Conservation (phyloP, 2,329 filamentous ascomycete genomes). For the Phaeophleospora eucalypticola region DNA sequence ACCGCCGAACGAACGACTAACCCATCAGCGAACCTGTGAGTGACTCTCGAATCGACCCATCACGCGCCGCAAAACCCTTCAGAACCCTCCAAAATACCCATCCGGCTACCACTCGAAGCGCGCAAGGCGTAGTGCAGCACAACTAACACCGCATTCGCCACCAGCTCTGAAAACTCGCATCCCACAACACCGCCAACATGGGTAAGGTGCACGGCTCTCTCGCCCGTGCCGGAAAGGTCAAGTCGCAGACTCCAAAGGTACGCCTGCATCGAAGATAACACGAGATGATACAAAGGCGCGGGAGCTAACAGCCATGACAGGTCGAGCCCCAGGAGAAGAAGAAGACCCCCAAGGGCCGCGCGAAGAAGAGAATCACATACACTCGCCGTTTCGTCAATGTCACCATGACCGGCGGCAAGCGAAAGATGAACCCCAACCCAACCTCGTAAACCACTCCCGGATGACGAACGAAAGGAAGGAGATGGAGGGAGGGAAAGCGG, state of each 20-base stretch:
- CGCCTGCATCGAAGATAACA: slow-evolving; percentile 33
- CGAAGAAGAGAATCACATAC: slow-evolving; percentile 95
- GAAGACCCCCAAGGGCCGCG: slow-evolving; percentile 95
- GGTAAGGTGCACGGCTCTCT: slow-evolving; percentile 93
- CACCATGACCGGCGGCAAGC: slow-evolving; percentile 94
- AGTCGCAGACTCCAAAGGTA: slow-evolving; percentile 92
- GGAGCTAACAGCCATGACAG: too few species aligned
- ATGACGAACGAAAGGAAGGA: slow-evolving; percentile 4
- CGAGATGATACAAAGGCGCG: not conserved
- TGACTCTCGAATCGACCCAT: slow-evolving; percentile 8
- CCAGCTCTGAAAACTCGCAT: slow-evolving; percentile 10
- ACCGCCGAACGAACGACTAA: slow-evolving; percentile 12
- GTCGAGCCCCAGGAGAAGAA: slow-evolving; percentile 91
- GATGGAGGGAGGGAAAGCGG: slow-evolving; percentile 3
- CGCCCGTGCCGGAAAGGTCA: slow-evolving; percentile 96
- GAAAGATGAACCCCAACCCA: slow-evolving; percentile 95
- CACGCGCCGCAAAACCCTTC: not conserved
- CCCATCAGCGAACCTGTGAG: slow-evolving; percentile 19
- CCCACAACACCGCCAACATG: slow-evolving; percentile 58
- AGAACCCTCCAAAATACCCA: not conserved
- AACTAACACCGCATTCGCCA: slow-evolving; percentile 19
- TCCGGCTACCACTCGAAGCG: slow-evolving; percentile 1
- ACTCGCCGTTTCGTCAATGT: slow-evolving; percentile 98
- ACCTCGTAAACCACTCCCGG: slow-evolving; percentile 53
- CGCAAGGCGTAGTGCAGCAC: slow-evolving; percentile 5